These are phyloP conservation scores for Rugonectria rugulosa DNA, from an alignment of 2,329 filamentous ascomycete genomes.

Conservation along the genomic window DNA sequence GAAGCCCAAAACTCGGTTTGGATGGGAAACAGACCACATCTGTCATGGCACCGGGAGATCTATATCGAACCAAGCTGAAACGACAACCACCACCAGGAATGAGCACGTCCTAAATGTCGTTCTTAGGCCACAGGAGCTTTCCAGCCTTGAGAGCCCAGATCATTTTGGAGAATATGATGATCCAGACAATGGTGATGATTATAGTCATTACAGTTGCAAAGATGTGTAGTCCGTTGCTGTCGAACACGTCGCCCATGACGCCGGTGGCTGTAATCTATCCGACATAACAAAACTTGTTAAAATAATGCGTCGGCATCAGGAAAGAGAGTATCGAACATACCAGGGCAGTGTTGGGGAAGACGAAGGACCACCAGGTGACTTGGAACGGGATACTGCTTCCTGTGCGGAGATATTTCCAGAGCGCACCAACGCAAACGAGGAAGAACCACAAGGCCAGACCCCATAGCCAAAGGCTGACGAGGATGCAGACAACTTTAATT, in stretches of 20 bases:
- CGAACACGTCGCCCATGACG: constrained; percentile 70
- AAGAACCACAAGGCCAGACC: constrained; percentile 87
- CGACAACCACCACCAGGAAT: background rate
- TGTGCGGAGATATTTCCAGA: constrained; percentile 69
- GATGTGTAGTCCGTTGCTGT: constrained; percentile 67
- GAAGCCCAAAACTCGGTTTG: background rate
- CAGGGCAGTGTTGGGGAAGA: constrained; percentile 81
- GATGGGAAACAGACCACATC: background rate
- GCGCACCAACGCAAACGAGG: constrained; percentile 77
- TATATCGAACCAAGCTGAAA: background rate
- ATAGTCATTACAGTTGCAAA: constrained; percentile 73
- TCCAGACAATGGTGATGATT: constrained; percentile 72
- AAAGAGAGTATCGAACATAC: constrained; percentile 39
- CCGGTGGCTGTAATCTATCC: constrained; percentile 71
- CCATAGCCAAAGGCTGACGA: constrained; percentile 81
- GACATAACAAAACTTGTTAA: background rate
- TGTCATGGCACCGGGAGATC: background rate
- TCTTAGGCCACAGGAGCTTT: constrained; percentile 81
- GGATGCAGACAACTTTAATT: constrained; percentile 59
- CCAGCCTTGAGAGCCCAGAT: constrained; percentile 69
- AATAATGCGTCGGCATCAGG: background rate
- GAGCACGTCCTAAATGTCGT: constrained; percentile 40
- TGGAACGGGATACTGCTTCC: constrained; percentile 73
- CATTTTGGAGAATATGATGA: constrained; percentile 75
- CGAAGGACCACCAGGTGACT: constrained; percentile 87